A percentile compares a stretch with the other conserved stretches of the same genome.
These are phyloP conservation scores for Verticillium albo-atrum DNA, from an alignment of 2,329 filamentous ascomycete species.

Conservation along the genomic window DNA sequence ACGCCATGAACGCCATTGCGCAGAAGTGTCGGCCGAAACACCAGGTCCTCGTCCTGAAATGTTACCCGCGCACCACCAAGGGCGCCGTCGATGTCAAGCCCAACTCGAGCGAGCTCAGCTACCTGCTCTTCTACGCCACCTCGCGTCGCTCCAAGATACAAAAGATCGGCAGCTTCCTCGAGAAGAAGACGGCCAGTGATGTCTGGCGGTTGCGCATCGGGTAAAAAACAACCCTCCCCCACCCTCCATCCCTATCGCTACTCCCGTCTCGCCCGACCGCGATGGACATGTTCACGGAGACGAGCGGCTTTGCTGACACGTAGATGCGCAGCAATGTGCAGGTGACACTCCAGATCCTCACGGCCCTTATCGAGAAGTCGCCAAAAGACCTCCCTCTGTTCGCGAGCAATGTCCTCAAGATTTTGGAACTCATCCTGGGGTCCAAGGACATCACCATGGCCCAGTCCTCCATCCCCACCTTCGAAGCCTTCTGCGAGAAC, in stretches of 20 bases:
- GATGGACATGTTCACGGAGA: too few relatives aligned
- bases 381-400: conserved; percentile 88
- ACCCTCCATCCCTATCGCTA: not conserved
- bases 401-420: conserved; percentile 76
- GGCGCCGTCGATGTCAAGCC: conserved; percentile 89
- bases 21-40: conserved; percentile 84
- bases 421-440: conserved; percentile 76
- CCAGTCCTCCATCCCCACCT: conserved; percentile 82
- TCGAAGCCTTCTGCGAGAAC: conserved; percentile 82
- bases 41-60: conserved; percentile 92
- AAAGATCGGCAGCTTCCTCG: conserved; percentile 91
- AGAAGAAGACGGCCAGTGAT: conserved; percentile 89
- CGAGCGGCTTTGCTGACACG: not conserved
- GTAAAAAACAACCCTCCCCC: conserved; percentile 35
- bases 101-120: conserved; percentile 94
- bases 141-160: conserved; percentile 92
- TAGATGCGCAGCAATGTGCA: conserved; percentile 70
- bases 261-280: not conserved
- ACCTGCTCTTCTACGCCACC: conserved; percentile 93
- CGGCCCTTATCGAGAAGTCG: conserved; percentile 87
- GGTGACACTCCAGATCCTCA: conserved; percentile 89
- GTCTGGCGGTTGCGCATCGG: conserved; percentile 85
- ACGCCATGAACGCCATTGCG: conserved; percentile 59
- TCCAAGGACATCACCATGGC: conserved; percentile 90
- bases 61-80: conserved; percentile 90